Evolutionary conservation across 2,329 filamentous ascomycete genomes (phyloP).

Genomic region (Fusarium decemcellulare): DNA sequence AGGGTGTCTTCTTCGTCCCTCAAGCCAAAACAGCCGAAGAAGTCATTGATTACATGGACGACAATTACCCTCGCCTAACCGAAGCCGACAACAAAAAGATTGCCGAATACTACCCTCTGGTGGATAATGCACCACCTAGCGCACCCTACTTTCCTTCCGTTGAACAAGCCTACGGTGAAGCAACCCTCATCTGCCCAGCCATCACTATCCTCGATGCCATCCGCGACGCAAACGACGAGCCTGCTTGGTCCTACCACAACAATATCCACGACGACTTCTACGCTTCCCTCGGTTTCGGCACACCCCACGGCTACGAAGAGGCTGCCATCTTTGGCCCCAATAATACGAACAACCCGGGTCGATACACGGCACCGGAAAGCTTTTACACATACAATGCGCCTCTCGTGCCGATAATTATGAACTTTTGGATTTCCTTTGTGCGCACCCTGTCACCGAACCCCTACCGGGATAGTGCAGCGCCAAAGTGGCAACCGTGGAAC

Average conservation of each 20-base stretch:
- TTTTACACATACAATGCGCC: conserved; percentile 50
- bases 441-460: conserved; percentile 55
- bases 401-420: conserved; percentile 59
- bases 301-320: conserved; percentile 60
- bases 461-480: conserved; percentile 40
- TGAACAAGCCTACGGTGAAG: conserved; percentile 55
- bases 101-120: conserved; percentile 51
- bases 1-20: conserved; percentile 58
- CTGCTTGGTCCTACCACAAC: conserved; percentile 60
- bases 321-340: conserved; percentile 60
- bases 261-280: conserved; percentile 57
- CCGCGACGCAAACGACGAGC: conserved; percentile 8
- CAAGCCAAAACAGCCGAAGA: conserved; percentile 42
- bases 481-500: conserved; percentile 56
- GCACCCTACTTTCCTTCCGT: conserved; percentile 56
- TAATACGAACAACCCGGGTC: neutral
- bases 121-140: conserved; percentile 50
- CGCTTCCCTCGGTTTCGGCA: conserved; percentile 54
- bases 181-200: conserved; percentile 56
- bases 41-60: conserved; percentile 54
- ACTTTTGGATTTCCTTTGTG: conserved; percentile 62
- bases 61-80: conserved; percentile 59
- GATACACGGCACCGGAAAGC: neutral
- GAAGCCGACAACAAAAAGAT: conserved; percentile 49
- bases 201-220: conserved; percentile 41